Evolutionary conservation across 768 basidiomycete genomes (phyloP).

Genomic region (Saitozyma sp.): DNA sequence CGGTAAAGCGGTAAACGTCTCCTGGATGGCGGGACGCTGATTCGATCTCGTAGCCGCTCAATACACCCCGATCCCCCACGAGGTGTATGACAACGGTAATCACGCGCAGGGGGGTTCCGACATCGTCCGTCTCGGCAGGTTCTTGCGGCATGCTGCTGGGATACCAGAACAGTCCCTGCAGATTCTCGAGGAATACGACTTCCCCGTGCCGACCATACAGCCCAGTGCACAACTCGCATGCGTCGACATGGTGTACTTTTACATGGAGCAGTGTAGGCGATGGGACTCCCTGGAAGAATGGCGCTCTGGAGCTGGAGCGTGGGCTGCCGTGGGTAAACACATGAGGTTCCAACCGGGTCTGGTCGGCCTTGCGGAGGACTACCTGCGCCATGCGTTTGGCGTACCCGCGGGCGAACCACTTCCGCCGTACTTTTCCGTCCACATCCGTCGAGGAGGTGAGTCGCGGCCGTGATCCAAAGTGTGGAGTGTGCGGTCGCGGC

Average conservation of each 20-base stretch:
- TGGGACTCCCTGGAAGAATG: conserved; percentile 14
- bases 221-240: conserved; percentile 14
- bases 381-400: conserved; percentile 11
- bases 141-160: conserved; percentile 4
- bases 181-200: conserved; percentile 10
- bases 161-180: conserved; percentile 3
- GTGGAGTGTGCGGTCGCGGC: too few relatives aligned
- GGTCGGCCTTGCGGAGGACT: conserved; percentile 13
- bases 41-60: not conserved
- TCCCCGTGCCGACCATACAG: conserved; percentile 9
- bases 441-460: conserved; percentile 20
- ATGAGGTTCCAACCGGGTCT: conserved; percentile 17
- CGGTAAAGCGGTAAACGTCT: conserved; percentile 1
- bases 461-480: too few relatives aligned
- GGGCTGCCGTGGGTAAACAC: conserved; percentile 11
- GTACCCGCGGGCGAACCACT: not conserved
- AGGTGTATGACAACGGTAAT: not conserved
- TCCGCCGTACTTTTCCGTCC: conserved; percentile 14
- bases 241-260: conserved; percentile 13
- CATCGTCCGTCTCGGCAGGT: conserved; percentile 5
- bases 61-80: conserved; percentile 14
- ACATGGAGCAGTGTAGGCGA: conserved; percentile 12
- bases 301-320: conserved; percentile 12
- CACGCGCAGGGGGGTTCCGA: conserved; percentile 13
- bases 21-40: not conserved